Evolutionary conservation across 495 filamentous ascomycete genomes (phyloP), one percentile per base, ranked within the genome.

Genomic region (Sabuloglossum arenarium): DNA sequence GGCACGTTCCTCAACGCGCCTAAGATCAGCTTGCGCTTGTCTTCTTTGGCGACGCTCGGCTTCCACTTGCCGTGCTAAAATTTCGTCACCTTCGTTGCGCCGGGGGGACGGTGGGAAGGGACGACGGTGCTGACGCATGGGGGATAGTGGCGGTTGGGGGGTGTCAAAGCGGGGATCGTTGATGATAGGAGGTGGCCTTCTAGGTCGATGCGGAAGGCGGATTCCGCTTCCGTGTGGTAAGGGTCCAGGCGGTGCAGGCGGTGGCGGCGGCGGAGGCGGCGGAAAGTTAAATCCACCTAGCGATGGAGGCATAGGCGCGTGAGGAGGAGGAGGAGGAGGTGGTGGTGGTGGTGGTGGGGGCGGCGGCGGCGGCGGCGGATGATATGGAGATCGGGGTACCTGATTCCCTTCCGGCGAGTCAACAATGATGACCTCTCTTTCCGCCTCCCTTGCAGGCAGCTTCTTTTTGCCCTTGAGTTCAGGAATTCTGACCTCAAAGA

Each of bases 301-400:
- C 46, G 46, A 19, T 51, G 46, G 46, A 51, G 46, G 25, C 25
- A 51, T 51, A 8, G 19, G 19, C 8, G 25, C 46, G 8, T 8
- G 9, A 8, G 25, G 46, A 28, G 46, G 46, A 39, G 34, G 34
- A 8, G 34, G 34, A 39, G 34, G 34, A 39, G 34, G 8, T 8
- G 46, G 46, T 8, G 12, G 46, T 6, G 46, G 46, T 51, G 46
- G 46, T 8, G 46, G 46, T 8, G 46, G 46, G 19, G 46, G 46
- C 46, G 46, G 46, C 25, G 46, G 46, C 19, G 21, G 46, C 19
- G 46, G 46, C 19, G 46, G 25, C 8, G 46, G 21, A 19, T 3
- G 85, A 88, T 69, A 85, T 39, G 34, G 34, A 8, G 34, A 39
- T 39, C 8, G 34, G 8, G 34, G 16, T 39, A 16, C 34, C 34